Base-by-base conservation (phyloP, 1,284 basidiomycete genomes). In the Moesziomyces sp. region DNA sequence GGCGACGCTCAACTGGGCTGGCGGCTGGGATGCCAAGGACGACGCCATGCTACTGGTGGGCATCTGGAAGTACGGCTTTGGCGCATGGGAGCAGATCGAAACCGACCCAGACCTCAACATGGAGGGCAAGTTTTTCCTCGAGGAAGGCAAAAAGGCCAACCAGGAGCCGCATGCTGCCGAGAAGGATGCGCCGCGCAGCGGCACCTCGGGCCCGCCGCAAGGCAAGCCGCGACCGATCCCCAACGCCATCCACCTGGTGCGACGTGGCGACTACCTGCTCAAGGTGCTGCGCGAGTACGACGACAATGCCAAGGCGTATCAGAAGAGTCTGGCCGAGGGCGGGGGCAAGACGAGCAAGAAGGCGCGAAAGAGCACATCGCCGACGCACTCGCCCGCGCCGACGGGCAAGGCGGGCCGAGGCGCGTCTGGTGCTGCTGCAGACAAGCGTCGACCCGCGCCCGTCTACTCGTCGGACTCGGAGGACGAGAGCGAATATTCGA, bases 31-130 rank as follows among this genome's bases (percentile, higher is more conserved):
- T n/a, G 89, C 91, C 34, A 89, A 90, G 67, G 94, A 99, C 72
- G 97, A 99, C 84, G 91, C 94, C 3, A 93, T 93, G 89, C 88
- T 99, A 14, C 88, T 99, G 24, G 90, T 98, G 52, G 97, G 97
- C 30, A 93, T 97, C 19, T 98, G 89, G 88, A 84, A 91, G 50
- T 92, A 99, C 79, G 97, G 97, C 24, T 97, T 99, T 83, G 95
- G 95, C 19, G 93, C 92, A 76, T 99, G 97, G 97, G 97, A 99
- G 83, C 88, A 89, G 46, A 98, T 99, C 87, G 89, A 91, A 80
- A 92, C 93, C 82, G 97, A 99, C 84, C 85, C 89, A 3, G 89
- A 90, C 58, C 89, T 99, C 3, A 90, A 90, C 4, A 88, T 99
- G 19, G 88, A 90, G 3, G 93, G 92, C 84, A 97, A 96, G 84